Evolutionary conservation across 2,329 filamentous ascomycete genomes (phyloP).

Genomic region (Colletotrichum higginsianum): DNA sequence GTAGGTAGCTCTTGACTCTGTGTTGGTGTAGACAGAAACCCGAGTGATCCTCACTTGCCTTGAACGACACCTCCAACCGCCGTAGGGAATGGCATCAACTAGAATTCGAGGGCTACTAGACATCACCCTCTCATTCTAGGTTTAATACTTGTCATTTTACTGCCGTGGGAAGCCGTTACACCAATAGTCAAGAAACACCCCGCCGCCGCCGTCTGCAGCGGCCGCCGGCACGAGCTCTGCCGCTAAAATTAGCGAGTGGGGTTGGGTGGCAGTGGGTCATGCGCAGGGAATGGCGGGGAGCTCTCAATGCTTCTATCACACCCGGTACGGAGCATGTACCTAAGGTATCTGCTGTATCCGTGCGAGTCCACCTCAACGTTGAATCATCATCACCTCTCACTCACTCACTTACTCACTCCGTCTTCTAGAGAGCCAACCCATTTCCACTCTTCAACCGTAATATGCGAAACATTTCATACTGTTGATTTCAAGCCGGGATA

Average conservation of each 20-base stretch:
- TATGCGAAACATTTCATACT: conserved; percentile 19
- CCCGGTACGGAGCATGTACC: no score
- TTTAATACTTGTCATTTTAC: no score
- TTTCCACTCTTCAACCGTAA: background rate
- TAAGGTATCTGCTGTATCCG: background rate
- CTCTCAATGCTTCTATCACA: background rate
- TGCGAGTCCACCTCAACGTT: conserved; percentile 13
- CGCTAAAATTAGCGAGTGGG: conserved; percentile 23
- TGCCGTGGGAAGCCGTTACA: background rate
- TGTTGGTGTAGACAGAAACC: background rate
- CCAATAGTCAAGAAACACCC: background rate
- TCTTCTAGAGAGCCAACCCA: background rate
- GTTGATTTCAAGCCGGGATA: conserved; percentile 10
- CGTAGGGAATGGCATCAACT: background rate
- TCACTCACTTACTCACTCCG: background rate
- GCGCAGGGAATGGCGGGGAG: conserved; percentile 1
- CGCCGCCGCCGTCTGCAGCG: background rate
- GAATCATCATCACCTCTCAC: conserved; percentile 10
- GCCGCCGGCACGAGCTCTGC: conserved; percentile 1
- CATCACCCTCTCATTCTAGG: no score
- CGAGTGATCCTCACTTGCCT: background rate
- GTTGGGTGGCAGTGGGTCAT: conserved; percentile 1
- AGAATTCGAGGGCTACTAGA: background rate
- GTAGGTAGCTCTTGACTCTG: background rate
- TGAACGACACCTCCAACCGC: no score